These are phyloP conservation scores for Cenococcum geophilum DNA, from an alignment of 495 filamentous ascomycete species.

Conservation along the genomic window DNA sequence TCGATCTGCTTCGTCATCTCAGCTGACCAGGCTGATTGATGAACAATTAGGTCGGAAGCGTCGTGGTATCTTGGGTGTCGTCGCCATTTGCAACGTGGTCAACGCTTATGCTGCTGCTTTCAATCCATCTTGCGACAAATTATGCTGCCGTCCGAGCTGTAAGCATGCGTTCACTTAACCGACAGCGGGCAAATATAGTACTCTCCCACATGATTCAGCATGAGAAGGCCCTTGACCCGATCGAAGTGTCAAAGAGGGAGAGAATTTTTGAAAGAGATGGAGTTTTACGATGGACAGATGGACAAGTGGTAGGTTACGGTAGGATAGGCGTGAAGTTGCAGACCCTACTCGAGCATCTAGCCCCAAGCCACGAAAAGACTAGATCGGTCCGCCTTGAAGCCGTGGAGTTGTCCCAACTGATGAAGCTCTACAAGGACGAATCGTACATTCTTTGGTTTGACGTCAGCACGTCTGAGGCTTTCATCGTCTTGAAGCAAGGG, in stretches of 20 bases:
- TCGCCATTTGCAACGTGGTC: conserved; percentile 67
- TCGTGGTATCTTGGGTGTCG: conserved; percentile 71
- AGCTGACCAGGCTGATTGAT: conserved; percentile 20
- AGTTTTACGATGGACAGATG: conserved; percentile 52
- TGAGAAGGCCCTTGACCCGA: conserved; percentile 52
- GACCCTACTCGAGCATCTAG: conserved; percentile 37
- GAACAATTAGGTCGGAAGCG: conserved; percentile 56
- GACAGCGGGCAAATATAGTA: conserved; percentile 78
- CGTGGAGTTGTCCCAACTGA: conserved; percentile 40
- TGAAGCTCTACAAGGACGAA: conserved; percentile 47
- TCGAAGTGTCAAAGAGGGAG: conserved; percentile 60
- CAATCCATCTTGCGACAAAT: conserved; percentile 72
- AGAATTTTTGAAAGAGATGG: conserved; percentile 64
- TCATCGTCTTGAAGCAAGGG: conserved; percentile 60
- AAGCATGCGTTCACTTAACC: conserved; percentile 76
- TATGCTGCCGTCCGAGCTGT: conserved; percentile 80
- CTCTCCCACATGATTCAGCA: conserved; percentile 55
- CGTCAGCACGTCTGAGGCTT: conserved; percentile 40
- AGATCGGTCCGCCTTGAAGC: conserved; percentile 34
- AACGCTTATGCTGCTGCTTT: conserved; percentile 63
- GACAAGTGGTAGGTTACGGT: conserved; percentile 45
- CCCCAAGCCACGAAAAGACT: conserved; percentile 38
- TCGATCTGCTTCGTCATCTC: conserved; percentile 12
- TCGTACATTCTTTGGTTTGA: conserved; percentile 54
- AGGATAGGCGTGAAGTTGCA: conserved; percentile 45